Percentiles rank a stretch among this genome's conserved stretches.
These are phyloP conservation scores for Ophiocordyceps camponoti-leonardi DNA, from an alignment of 2,329 filamentous ascomycete species.

Conservation along the genomic window DNA sequence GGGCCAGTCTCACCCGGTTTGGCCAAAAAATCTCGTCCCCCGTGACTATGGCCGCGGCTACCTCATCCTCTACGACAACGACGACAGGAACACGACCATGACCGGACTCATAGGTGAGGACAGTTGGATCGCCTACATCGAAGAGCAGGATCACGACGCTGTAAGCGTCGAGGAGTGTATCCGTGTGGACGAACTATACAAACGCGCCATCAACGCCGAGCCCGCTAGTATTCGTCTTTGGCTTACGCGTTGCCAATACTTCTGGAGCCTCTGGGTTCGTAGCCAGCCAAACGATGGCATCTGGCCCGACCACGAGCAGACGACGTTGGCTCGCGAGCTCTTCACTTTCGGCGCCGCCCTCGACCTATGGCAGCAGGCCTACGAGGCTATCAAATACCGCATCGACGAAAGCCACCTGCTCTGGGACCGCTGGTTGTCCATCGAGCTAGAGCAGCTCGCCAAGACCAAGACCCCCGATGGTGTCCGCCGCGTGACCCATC, in stretches of 20 bases:
- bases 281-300: conserved; percentile 35
- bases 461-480: conserved; percentile 35
- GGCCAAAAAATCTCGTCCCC: too few relatives aligned
- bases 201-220: conserved; percentile 52
- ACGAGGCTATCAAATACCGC: conserved; percentile 55
- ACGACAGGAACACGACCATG: too few relatives aligned
- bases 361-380: conserved; percentile 54
- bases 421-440: conserved; percentile 63
- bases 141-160: conserved; percentile 48
- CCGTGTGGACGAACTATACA: conserved; percentile 54
- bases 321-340: conserved; percentile 46
- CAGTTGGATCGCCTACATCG: conserved; percentile 60
- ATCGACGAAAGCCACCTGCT: conserved; percentile 61
- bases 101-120: conserved; percentile 70
- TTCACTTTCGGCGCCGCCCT: conserved; percentile 53
- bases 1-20: too few relatives aligned
- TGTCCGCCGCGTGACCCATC: conserved; percentile 46
- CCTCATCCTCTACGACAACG: too few relatives aligned
- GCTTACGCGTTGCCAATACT: conserved; percentile 64
- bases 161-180: conserved; percentile 49
- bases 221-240: conserved; percentile 58
- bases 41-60: too few relatives aligned
- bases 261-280: conserved; percentile 52
- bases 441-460: conserved; percentile 51
- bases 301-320: conserved; percentile 50